Evolutionary conservation across 352 stramenopile genomes (phyloP), one percentile per base, ranked within the genome.

Genomic region (Phytophthora podocarpi): DNA sequence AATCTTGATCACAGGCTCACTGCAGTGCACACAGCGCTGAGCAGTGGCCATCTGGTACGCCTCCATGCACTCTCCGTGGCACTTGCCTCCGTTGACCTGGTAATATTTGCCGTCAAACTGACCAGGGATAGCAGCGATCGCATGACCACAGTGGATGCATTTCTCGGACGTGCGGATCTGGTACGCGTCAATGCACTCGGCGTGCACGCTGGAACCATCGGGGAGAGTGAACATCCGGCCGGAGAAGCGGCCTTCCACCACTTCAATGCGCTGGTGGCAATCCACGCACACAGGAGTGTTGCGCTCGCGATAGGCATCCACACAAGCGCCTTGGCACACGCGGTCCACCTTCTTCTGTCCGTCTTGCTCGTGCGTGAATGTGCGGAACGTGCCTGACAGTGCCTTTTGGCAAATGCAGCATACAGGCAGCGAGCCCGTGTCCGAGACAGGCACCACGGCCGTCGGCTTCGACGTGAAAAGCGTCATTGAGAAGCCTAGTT

Each of bases 101-200:
- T 82, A 95, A 67, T 86, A 95, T 26, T 88, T 88, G 30, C 86
- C 86, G 39, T 92, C 83, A 52, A 95, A 95, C 21, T 59, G 72
- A 7, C 83, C 84, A 12, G 83, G 70, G 36, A 95, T 91, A 26
- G 83, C 76, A 21, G 82, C 80, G 59, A 95, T 91, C 4, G 86
- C 84, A 37, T 91, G 64, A 2, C 84, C 81, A 50, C 86, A 95
- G 57, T 93, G 86, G 21, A 82, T 67, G 40, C 86, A 95, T 43
- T 91, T 93, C 40, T 95, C 84, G 4, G 85, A 82, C 18, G 77
- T 84, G 39, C 80, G 81, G 28, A 93, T 89, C 55, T 88, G 84
- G 51, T 95, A 95, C n/a, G 80, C 83, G 51, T 93, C 86, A 42
- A 95, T 90, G 46, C 86, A 95, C 57, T 95, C 86, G 26, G 81